Evolutionary conservation across 345 rosid genomes (phyloP).

Genomic region (Eucalyptus urophylla): DNA sequence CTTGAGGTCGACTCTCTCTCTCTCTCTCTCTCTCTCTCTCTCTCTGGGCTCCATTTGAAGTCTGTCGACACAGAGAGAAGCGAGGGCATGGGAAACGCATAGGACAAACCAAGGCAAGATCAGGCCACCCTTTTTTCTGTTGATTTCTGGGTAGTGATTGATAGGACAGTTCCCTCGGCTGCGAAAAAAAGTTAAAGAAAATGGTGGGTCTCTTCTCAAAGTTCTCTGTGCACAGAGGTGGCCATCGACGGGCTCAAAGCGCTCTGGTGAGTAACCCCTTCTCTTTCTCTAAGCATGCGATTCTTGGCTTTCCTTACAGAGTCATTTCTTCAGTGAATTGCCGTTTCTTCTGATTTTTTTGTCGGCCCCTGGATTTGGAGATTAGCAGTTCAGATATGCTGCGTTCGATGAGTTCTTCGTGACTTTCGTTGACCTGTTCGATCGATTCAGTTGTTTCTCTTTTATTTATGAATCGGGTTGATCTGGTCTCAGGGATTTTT

Average conservation of each 20-base stretch:
- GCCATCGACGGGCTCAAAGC: constrained; percentile 83
- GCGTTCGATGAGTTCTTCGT: background rate
- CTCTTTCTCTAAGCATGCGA: background rate
- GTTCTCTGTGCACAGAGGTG: constrained; percentile 54
- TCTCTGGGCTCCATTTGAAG: background rate
- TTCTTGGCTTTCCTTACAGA: background rate
- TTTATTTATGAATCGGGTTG: background rate
- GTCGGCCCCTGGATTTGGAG: background rate
- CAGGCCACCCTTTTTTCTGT: background rate
- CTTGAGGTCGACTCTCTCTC: background rate
- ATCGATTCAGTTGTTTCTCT: background rate
- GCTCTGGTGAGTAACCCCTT: constrained; percentile 45
- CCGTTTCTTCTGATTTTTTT: background rate
- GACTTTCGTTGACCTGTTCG: background rate
- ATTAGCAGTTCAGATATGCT: background rate
- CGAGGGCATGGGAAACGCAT: background rate
- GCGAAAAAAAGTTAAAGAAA: background rate
- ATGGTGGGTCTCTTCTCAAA: constrained; percentile 96
- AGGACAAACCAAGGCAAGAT: background rate
- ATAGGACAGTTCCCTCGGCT: background rate
- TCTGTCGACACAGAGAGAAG: background rate
- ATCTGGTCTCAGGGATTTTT: background rate
- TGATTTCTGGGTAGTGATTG: background rate
- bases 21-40: background rate
- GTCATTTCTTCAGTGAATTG: background rate